Evolutionary conservation across 2,329 filamentous ascomycete genomes (phyloP), one percentile per base, ranked within the genome.

Genomic region (Sporothrix brasiliensis): DNA sequence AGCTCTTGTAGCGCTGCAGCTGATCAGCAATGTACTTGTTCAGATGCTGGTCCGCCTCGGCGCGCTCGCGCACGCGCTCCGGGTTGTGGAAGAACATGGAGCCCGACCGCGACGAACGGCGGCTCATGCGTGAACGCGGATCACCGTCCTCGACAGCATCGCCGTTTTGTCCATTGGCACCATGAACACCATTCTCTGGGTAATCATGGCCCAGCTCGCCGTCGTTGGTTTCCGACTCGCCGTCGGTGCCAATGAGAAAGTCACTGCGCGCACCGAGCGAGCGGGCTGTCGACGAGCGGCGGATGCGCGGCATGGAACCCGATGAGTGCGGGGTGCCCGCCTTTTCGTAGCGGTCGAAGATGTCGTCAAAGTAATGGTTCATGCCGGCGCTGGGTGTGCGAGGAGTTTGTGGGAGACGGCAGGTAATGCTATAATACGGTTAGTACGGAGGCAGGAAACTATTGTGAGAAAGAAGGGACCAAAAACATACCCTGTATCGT

Each of bases 311-410:
- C 30, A 77, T 78, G 21, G 70, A 73, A 16, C 11, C 14, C 3
- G 79, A 74, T 5, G 79, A 76, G 74, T 80, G 76, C 73, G 81
- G 76, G 71, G 77, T 71, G 67, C 80, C 74, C 24, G 30, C 69
- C 72, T 73, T 72, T 76, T 82, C 74, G 52, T 78, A 77, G 50
- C 89, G 87, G 68, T 86, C 85, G 79, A 97, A 91, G 72, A 93
- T 88, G 77, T 98, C 94, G 76, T 98, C 94, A 78, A 98, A 98
- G 84, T 98, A 98, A 79, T 97, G 94, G 9, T 91, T 87, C 81
- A 96, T 94, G 53, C 90, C 93, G 1, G 88, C 87, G 2, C 90
- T 89, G 1, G 94, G 94, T 3, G 93, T 96, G 66, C 93, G 91
- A 16, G 95, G 95, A 0, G 95, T 98, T 77, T 97, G 93, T 1